phyloP scores from a whole-genome alignment of 805 yeast species.

The baker's yeast (Saccharomyces cerevisiae) region DNA sequence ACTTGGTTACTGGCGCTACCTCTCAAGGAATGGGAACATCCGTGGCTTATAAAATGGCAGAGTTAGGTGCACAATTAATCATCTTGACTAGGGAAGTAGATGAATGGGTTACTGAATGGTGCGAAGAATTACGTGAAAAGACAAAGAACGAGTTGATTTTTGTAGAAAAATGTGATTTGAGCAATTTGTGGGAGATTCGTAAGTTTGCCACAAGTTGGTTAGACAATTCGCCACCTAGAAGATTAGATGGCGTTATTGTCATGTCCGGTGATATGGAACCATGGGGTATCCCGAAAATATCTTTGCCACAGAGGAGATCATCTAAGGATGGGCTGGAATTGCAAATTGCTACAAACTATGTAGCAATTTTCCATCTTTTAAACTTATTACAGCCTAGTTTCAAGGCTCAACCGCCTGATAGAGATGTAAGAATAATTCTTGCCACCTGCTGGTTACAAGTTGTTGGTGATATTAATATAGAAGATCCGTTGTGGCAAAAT shows the following conservation, averaged over 20 bases:
- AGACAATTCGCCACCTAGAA: conserved; percentile 80
- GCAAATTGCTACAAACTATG: conserved; percentile 77
- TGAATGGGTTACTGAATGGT: conserved; percentile 71
- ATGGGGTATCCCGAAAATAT: conserved; percentile 34
- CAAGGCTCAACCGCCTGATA: conserved; percentile 84
- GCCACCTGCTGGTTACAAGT: conserved; percentile 74
- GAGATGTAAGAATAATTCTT: conserved; percentile 81
- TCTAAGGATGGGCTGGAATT: conserved; percentile 78
- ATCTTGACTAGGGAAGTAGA: conserved; percentile 60
- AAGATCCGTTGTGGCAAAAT: conserved; percentile 56
- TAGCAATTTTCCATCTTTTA: conserved; percentile 72
- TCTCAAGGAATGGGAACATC: conserved; percentile 75
- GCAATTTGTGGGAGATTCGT: conserved; percentile 65
- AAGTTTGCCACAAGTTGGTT: conserved; percentile 92
- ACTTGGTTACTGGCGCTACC: conserved; percentile 84
- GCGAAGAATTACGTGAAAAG: conserved; percentile 64
- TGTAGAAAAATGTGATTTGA: conserved; percentile 83
- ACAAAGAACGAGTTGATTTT: conserved; percentile 70
- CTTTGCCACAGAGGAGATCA: conserved; percentile 43
- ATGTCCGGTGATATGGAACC: conserved; percentile 83
- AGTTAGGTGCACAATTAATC: conserved; percentile 78
- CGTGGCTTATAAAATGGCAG: conserved; percentile 65
- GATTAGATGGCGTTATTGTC: conserved; percentile 84
- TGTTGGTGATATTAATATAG: conserved; percentile 54
- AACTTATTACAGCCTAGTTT: conserved; percentile 76